phyloP scores from a whole-genome alignment of 768 basidiomycete species.

The Auricularia heimuer region DNA sequence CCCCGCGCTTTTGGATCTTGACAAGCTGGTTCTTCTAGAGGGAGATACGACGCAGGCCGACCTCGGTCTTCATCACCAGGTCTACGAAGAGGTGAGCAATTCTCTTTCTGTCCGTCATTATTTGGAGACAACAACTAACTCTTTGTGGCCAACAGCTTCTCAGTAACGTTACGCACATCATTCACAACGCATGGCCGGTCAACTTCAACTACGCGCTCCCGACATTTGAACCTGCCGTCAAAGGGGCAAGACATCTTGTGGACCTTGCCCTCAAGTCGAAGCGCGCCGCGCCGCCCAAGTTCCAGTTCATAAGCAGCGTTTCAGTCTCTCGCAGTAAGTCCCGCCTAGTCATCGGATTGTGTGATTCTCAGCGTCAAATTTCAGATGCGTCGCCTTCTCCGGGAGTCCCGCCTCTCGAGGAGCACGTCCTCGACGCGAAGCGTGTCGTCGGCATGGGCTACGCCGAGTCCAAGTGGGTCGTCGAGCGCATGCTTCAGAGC shows the following conservation, averaged over 20 bases:
- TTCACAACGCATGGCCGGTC: conserved; percentile 35
- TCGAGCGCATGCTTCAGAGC: conserved; percentile 23
- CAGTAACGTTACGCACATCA: conserved; percentile 17
- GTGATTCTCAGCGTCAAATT: too few relatives aligned
- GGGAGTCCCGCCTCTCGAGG: neutral
- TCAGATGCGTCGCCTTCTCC: too few relatives aligned
- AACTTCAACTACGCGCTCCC: conserved; percentile 32
- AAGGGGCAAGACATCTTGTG: conserved; percentile 29
- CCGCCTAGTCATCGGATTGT: too few relatives aligned
- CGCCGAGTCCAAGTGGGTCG: conserved; percentile 36
- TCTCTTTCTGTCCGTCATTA: too few relatives aligned
- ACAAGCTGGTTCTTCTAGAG: conserved; percentile 26
- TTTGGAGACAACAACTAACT: too few relatives aligned
- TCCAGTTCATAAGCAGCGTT: conserved; percentile 35
- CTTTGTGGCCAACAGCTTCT: too few relatives aligned
- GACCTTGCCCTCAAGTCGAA: conserved; percentile 26
- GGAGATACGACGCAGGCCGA: conserved; percentile 15
- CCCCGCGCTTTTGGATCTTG: conserved; percentile 7
- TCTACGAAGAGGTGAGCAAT: conserved; percentile 16
- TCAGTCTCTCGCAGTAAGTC: conserved; percentile 23
- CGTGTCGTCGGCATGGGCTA: conserved; percentile 25
- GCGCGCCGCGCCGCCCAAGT: conserved; percentile 20
- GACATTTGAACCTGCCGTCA: conserved; percentile 34
- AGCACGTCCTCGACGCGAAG: neutral
- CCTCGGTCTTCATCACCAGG: conserved; percentile 19